Evolutionary conservation across 306 rosid species (phyloP).

Genomic region (Vigna angularis): DNA sequence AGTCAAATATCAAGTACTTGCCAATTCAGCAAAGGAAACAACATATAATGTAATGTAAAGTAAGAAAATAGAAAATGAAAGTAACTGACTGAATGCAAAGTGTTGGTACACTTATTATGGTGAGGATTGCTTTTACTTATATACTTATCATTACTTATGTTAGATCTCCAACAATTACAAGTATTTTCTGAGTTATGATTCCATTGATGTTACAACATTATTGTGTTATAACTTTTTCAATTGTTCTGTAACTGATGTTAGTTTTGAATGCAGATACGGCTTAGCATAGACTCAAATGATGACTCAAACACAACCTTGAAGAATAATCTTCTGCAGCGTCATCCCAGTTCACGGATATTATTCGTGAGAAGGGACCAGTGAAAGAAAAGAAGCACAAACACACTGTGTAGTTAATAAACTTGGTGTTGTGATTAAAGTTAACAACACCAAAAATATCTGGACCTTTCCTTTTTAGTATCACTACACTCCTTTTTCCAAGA

Average conservation of each 20-base stretch:
- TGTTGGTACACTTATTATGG: background rate
- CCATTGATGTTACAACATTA: background rate
- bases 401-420: slow-evolving; percentile 37
- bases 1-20: background rate
- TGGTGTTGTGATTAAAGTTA: slow-evolving; percentile 16
- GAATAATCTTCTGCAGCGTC: slow-evolving; percentile 42
- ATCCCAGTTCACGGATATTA: slow-evolving; percentile 52
- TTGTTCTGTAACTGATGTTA: slow-evolving; percentile 20
- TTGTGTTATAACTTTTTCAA: background rate
- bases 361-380: slow-evolving; percentile 56
- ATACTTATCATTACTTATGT: background rate
- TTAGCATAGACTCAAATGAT: slow-evolving; percentile 47
- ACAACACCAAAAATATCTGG: background rate
- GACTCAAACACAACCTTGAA: slow-evolving; percentile 45
- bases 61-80: background rate
- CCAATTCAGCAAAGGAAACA: background rate
- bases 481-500: slow-evolving; percentile 38
- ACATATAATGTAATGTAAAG: background rate
- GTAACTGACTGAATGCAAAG: background rate
- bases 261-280: slow-evolving; percentile 59
- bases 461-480: slow-evolving; percentile 5
- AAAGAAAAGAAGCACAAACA: slow-evolving; percentile 44
- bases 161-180: background rate
- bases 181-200: slow-evolving; percentile 12
- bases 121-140: too few species aligned